Conservation (phyloP, 768 basidiomycete species). For the Phanerodontia chrysosporium region DNA sequence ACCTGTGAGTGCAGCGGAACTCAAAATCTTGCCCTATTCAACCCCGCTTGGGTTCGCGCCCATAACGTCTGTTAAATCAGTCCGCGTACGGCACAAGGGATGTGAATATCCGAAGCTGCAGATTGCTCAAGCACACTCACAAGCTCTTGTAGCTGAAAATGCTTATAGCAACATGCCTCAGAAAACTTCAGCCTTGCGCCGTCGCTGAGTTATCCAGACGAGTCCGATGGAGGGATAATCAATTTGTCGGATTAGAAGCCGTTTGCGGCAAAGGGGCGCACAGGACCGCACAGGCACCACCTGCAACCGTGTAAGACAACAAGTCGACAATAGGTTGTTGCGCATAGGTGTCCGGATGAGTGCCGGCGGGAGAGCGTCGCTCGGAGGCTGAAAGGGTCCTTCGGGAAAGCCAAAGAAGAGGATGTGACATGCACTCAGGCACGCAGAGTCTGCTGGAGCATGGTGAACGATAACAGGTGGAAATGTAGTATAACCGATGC, state of each 20-base stretch:
- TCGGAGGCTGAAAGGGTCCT: too few relatives aligned
- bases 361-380: neutral
- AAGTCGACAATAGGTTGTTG: too few relatives aligned
- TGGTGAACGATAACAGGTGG: too few relatives aligned
- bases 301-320: neutral
- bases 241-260: neutral
- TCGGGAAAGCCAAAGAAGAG: too few relatives aligned
- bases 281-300: neutral
- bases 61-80: neutral
- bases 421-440: too few relatives aligned
- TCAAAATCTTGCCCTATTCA: neutral
- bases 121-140: too few relatives aligned
- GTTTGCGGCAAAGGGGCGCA: neutral
- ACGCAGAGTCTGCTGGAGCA: too few relatives aligned
- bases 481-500: too few relatives aligned
- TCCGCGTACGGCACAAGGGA: neutral
- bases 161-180: neutral
- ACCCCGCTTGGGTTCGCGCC: neutral
- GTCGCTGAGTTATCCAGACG: neutral
- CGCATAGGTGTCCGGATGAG: neutral
- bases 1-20: neutral
- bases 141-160: too few relatives aligned
- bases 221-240: neutral
- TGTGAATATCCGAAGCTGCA: neutral
- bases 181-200: neutral